Percentiles rank a stretch among this genome's conserved stretches.
These are phyloP conservation scores for Cystobasidium sp. DNA, from an alignment of 1,284 basidiomycete species.

Conservation along the genomic window DNA sequence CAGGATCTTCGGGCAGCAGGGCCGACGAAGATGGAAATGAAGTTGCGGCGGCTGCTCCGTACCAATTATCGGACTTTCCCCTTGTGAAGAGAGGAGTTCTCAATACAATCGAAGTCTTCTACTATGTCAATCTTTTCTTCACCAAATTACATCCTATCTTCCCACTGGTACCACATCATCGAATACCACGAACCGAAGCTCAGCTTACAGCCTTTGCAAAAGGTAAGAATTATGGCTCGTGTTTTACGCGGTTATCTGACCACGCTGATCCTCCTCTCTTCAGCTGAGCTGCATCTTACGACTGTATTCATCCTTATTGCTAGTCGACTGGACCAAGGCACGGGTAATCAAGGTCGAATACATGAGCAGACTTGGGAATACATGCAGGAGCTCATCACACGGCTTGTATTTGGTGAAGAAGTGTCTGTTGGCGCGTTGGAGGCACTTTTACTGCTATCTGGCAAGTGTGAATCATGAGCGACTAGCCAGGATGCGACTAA, in stretches of 20 bases:
- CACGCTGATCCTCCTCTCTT: neutral
- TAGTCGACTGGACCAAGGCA: conserved; percentile 54
- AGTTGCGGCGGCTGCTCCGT: neutral
- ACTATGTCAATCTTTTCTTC: conserved; percentile 57
- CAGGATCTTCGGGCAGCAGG: neutral
- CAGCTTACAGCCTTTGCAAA: conserved; percentile 57
- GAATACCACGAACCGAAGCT: conserved; percentile 56
- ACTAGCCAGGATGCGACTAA: conserved; percentile 21
- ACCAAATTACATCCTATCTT: conserved; percentile 59
- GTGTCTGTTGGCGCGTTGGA: conserved; percentile 58
- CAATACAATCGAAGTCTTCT: conserved; percentile 53
- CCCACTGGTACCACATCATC: conserved; percentile 58
- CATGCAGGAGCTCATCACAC: conserved; percentile 55
- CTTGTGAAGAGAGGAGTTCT: conserved; percentile 58
- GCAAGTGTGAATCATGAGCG: conserved; percentile 4
- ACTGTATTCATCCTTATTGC: conserved; percentile 59
- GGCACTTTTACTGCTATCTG: conserved; percentile 58
- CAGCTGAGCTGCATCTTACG: conserved; percentile 58
- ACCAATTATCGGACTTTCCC: conserved; percentile 52
- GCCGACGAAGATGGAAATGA: conserved; percentile 16
- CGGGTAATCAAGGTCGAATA: conserved; percentile 24
- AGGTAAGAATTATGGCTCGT: neutral
- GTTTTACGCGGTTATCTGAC: neutral
- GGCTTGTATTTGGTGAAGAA: conserved; percentile 55
- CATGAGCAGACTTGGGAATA: conserved; percentile 47